Base-by-base conservation (phyloP, 768 basidiomycete genomes). In the Guyanaporus albipodus region DNA sequence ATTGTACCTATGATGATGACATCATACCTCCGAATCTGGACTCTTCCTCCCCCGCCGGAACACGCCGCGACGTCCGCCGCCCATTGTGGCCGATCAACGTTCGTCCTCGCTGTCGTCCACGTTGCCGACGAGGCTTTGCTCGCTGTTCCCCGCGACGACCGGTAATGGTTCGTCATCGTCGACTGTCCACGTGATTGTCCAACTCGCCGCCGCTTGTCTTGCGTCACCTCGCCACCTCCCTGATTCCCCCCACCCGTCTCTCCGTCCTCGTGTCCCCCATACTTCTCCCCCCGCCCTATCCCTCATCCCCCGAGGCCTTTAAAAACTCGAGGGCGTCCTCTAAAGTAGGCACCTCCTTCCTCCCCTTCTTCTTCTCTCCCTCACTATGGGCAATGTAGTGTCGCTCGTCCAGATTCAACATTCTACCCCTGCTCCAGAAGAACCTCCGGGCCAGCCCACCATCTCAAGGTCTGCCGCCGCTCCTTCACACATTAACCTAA, bases 401-500 rank as follows among this genome's bases (percentile, higher is more conserved):
- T 66, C 67, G 0, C 51, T 64, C 2, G 56, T 68, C 33, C 59
- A 56, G 27, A 53, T 66, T 35, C 63, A 66, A 21, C 57, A 61
- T 22, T 42, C 50, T 28, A 45, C 46, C n/a, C 49, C 58, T 31
- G 19, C 59, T 6, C 39, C 47, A 26, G 53, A 60, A 28, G 56
- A 56, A 38, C 28, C 50, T 14, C 27, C 44, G 23, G 23, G 28
- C 44, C 49, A 44, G 1, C 36, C 55, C 39, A 39, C 42, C 21
- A 37, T 54, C 9, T 42, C 53, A 11, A 62, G 58, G 48, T 32
- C 46, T 2, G 18, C 49, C 15, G 31, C 44, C 44, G 64, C 64
- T 51, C 70, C 60, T 58, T 68, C 60, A 24, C 70, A 63, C 53
- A 70, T 68, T 50, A 58, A 48, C 49, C 44, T 69, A 42, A 52